Percentiles rank a stretch among this genome's conserved stretches.
phyloP scores from a whole-genome alignment of 495 filamentous ascomycete species.

The Bacidia gigantensis region DNA sequence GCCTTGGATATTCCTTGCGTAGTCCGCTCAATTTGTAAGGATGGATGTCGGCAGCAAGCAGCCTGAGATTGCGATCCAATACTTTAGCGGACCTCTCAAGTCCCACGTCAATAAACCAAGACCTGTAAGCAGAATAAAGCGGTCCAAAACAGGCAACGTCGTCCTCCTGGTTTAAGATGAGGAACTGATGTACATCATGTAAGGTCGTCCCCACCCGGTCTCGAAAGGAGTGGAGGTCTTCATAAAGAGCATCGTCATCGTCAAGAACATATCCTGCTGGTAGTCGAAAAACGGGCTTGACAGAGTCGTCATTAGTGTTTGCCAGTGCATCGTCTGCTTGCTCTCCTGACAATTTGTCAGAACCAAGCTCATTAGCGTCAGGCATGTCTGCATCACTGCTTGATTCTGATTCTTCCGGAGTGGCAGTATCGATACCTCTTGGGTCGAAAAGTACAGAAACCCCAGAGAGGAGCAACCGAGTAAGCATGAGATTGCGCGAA shows the following conservation, averaged over 20 bases:
- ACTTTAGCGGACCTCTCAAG: conserved; percentile 92
- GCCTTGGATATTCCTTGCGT: conserved; percentile 82
- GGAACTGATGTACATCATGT: conserved; percentile 71
- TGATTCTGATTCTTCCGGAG: conserved; percentile 22
- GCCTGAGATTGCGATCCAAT: conserved; percentile 67
- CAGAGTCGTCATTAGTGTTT: conserved; percentile 68
- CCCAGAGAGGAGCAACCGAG: conserved; percentile 76
- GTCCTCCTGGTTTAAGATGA: conserved; percentile 77
- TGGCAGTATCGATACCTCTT: conserved; percentile 37
- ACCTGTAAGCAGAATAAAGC: conserved; percentile 78
- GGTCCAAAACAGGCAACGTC: conserved; percentile 91
- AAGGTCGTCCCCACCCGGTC: conserved; percentile 66
- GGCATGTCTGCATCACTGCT: conserved; percentile 32
- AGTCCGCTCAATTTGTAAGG: conserved; percentile 90
- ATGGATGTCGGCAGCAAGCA: conserved; percentile 71
- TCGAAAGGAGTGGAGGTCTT: conserved; percentile 63
- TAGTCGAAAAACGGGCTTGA: conserved; percentile 70
- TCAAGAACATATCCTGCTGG: conserved; percentile 72
- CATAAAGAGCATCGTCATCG: conserved; percentile 48
- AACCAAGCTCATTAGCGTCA: conserved; percentile 31
- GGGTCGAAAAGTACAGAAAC: conserved; percentile 80
- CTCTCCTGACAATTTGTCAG: conserved; percentile 46
- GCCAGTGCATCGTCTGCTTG: conserved; percentile 38
- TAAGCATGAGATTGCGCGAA: conserved; percentile 70
- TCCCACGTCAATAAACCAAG: conserved; percentile 96